These are phyloP conservation scores for Teratosphaeria gauchensis DNA, from an alignment of 2,329 filamentous ascomycete genomes.

Conservation along the genomic window DNA sequence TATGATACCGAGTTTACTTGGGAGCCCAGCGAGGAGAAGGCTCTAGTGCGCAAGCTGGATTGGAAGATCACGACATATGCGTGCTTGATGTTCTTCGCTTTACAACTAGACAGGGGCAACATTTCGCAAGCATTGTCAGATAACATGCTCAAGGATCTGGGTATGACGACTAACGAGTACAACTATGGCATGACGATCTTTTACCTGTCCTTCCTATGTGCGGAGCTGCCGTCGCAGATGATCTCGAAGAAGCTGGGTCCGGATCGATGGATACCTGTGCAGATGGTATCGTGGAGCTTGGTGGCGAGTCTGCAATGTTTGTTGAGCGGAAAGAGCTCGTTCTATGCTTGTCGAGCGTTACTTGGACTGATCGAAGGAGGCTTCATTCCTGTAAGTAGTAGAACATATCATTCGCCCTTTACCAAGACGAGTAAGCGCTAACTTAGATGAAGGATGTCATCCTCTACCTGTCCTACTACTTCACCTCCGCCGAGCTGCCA, in stretches of 20 bases:
- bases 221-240: constrained; percentile 31
- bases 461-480: constrained; percentile 65
- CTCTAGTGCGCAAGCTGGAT: constrained; percentile 45
- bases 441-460: constrained; percentile 37
- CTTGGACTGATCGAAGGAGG: constrained; percentile 35
- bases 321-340: constrained; percentile 24
- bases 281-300: constrained; percentile 35
- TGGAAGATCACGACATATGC: constrained; percentile 39
- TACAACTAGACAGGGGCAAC: constrained; percentile 47
- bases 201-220: constrained; percentile 67
- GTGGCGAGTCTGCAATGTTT: constrained; percentile 30
- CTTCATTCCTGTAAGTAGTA: constrained; percentile 42
- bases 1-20: constrained; percentile 50
- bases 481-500: constrained; percentile 60
- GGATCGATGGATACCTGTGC: constrained; percentile 32
- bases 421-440: not conserved
- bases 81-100: constrained; percentile 46
- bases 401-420: not conserved
- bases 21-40: constrained; percentile 48
- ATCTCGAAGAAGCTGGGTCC: constrained; percentile 37
- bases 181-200: constrained; percentile 46
- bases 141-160: constrained; percentile 40
- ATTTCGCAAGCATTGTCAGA: constrained; percentile 25
- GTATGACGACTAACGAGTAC: constrained; percentile 44
- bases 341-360: constrained; percentile 31